These are phyloP conservation scores for Cercis canadensis DNA, from an alignment of 306 rosid genomes.

Conservation along the genomic window DNA sequence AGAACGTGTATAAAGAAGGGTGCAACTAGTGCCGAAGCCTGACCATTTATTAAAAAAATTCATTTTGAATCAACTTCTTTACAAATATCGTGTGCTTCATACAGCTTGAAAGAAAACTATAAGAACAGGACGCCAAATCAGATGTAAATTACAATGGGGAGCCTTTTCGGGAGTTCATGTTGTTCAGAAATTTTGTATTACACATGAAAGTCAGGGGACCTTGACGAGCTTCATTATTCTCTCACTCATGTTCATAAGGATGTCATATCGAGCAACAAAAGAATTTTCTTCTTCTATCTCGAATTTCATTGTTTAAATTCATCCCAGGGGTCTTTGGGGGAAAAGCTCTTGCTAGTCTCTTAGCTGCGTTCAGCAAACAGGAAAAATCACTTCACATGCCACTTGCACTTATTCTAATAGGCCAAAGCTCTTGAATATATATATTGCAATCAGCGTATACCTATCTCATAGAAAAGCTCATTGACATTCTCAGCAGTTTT, in stretches of 20 bases:
- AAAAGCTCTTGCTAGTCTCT: slow-evolving; percentile 63
- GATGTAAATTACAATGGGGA: slow-evolving; percentile 19
- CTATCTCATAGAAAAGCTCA: slow-evolving; percentile 86
- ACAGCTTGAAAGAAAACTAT: not conserved
- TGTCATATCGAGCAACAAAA: slow-evolving; percentile 66
- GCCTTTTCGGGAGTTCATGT: not conserved
- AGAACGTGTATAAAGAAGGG: too few species aligned
- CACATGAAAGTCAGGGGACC: slow-evolving; percentile 24
- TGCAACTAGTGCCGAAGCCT: too few species aligned
- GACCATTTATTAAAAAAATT: not conserved
- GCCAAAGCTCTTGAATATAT: not conserved
- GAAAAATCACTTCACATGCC: slow-evolving; percentile 17
- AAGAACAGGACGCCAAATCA: slow-evolving; percentile 21
- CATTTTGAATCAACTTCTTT: slow-evolving; percentile 12
- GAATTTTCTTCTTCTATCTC: slow-evolving; percentile 45
- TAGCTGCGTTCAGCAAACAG: slow-evolving; percentile 53
- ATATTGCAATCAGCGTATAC: slow-evolving; percentile 36
- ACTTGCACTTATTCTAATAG: not conserved
- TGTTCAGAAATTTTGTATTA: slow-evolving; percentile 14
- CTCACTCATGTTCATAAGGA: slow-evolving; percentile 31
- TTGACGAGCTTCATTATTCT: not conserved
- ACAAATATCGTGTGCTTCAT: not conserved
- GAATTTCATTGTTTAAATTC: slow-evolving; percentile 50
- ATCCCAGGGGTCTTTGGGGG: slow-evolving; percentile 57
- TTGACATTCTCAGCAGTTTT: slow-evolving; percentile 75